These are phyloP conservation scores for Misopates orontium DNA, from an alignment of 257 asterid species.

Conservation along the genomic window DNA sequence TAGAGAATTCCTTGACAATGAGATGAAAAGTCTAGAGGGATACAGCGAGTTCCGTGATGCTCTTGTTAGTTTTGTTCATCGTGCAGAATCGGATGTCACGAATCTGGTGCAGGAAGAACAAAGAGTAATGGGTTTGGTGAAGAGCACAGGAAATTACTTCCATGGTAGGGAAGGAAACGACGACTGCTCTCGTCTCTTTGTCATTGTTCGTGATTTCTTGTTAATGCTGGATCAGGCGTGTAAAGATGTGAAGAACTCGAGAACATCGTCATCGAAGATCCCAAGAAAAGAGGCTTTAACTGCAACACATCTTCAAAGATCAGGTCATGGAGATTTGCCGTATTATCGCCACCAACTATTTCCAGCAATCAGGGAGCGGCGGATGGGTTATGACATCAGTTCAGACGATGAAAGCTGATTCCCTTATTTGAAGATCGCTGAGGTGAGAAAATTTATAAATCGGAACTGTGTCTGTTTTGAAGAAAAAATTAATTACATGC, in stretches of 20 bases:
- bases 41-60: conserved; percentile 47
- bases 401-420: conserved; percentile 64
- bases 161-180: conserved; percentile 72
- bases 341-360: conserved; percentile 51
- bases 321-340: conserved; percentile 34
- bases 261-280: conserved; percentile 35
- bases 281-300: conserved; percentile 41
- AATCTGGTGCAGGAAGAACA: conserved; percentile 60
- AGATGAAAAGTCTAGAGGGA: conserved; percentile 51
- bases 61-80: conserved; percentile 44
- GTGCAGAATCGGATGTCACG: conserved; percentile 50
- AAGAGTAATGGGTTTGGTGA: conserved; percentile 64
- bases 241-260: conserved; percentile 48
- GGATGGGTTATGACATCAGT: conserved; percentile 37
- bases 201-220: conserved; percentile 73
- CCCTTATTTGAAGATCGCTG: not conserved
- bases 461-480: no score
- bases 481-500: no score
- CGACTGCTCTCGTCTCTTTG: conserved; percentile 67
- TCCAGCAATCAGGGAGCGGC: conserved; percentile 72
- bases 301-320: conserved; percentile 51
- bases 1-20: conserved; percentile 51
- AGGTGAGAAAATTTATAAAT: no score
- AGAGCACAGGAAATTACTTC: conserved; percentile 84
- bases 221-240: conserved; percentile 74